Evolutionary conservation across 331 rosid genomes (phyloP), one percentile per base, ranked within the genome.

Genomic region (Cydonia oblonga): DNA sequence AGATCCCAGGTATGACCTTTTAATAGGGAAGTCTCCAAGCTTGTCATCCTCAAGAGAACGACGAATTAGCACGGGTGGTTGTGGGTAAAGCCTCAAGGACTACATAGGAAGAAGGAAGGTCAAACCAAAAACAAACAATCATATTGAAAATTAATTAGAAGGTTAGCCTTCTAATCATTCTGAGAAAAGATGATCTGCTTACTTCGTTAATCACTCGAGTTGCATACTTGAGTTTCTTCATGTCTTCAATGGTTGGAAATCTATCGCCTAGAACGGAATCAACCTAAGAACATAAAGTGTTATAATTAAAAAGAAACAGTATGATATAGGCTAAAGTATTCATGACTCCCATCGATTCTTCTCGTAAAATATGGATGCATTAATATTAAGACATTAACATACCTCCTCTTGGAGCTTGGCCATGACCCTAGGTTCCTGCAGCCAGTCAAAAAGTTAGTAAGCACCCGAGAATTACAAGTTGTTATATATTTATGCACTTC

Each of bases 161-260:
- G 40, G 38, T 22, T 22, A 40, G 6, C 9, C n/a, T 25, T 57
- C 20, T 40, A 59, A 57, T 58, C 28, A 18, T 18, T 40, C 26
- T 23, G 66, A 35, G 58, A 40, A 28, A 32, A 38, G 52, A 28
- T 26, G 5, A 81, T 81, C 56, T 72, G 75, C 87, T 80, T 83
- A 95, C 98, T 86, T 95, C 98, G 2, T 93, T 95, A 82, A 95
- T 95, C 81, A 95, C 96, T 54, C 98, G 96, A 67, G 97, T 95
- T 70, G 97, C 75, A 73, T 89, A 95, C 77, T 88, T 89, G 81
- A 95, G 98, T 77, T 87, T 89, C 84, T 91, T 89, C 97, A 95
- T 78, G 69, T 95, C 98, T 74, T 91, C 98, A 66, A 95, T 84
- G 22, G 90, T 83, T 52, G 98, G 98, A 83, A 77, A 85, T 42